Conservation (phyloP, 139 green algal species). For the Spirogloea muscicola region DNA sequence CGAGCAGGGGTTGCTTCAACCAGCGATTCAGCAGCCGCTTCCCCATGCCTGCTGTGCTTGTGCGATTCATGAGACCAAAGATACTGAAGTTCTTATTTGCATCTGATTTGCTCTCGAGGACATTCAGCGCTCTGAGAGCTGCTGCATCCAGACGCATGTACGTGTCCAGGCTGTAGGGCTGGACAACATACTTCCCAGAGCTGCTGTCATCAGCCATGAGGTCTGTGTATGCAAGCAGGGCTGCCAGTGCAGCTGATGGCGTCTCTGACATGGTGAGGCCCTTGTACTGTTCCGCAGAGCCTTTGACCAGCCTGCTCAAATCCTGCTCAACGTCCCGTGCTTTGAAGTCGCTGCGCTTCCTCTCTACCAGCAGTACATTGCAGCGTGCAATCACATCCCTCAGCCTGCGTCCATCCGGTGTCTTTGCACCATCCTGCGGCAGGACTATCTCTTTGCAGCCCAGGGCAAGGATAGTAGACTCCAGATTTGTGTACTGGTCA, state of each 20-base stretch:
- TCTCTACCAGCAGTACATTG: conserved; percentile 62
- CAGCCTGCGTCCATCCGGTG: conserved; percentile 18
- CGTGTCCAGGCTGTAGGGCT: conserved; percentile 63
- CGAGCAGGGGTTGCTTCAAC: conserved; percentile 90
- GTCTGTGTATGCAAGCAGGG: conserved; percentile 46
- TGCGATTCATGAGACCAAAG: conserved; percentile 82
- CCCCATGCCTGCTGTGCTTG: conserved; percentile 82
- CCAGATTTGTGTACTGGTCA: conserved; percentile 76
- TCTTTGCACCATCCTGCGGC: conserved; percentile 5
- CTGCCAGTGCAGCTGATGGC: not conserved
- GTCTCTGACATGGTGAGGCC: conserved; percentile 6
- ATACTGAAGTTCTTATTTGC: conserved; percentile 72
- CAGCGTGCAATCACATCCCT: conserved; percentile 66
- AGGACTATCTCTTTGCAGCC: conserved; percentile 75
- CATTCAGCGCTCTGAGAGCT: conserved; percentile 83
- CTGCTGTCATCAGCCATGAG: conserved; percentile 54
- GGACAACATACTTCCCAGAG: conserved; percentile 65
- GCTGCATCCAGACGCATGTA: conserved; percentile 68
- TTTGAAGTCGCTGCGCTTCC: conserved; percentile 58
- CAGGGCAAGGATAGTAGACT: conserved; percentile 77
- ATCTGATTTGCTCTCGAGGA: conserved; percentile 69
- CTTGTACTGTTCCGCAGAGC: not conserved
- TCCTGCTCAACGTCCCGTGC: conserved; percentile 69
- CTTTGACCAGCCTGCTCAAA: conserved; percentile 57
- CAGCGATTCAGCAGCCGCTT: conserved; percentile 85